These are phyloP conservation scores for Prunus armeniaca DNA, from an alignment of 306 rosid genomes.

Conservation along the genomic window DNA sequence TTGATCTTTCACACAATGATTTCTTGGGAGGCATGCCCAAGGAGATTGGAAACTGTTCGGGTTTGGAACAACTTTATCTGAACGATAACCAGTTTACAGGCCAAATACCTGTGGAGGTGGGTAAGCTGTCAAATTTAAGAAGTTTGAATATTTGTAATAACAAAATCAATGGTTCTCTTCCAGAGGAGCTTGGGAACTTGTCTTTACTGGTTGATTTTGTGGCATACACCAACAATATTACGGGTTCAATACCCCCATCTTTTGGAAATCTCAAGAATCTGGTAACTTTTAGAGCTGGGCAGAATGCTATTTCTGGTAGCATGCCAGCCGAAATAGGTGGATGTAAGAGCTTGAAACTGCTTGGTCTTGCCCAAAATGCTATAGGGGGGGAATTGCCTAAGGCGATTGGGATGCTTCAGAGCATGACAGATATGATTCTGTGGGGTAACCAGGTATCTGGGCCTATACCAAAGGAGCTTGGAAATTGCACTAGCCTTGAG, in stretches of 20 bases:
- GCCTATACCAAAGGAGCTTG: constrained; percentile 73
- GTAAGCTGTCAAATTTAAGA: constrained; percentile 53
- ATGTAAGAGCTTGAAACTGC: constrained; percentile 58
- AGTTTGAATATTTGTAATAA: constrained; percentile 78
- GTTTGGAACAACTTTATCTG: constrained; percentile 50
- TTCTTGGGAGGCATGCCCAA: constrained; percentile 60
- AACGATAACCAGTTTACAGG: constrained; percentile 72
- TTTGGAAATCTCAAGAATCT: constrained; percentile 76
- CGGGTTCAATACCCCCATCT: constrained; percentile 72
- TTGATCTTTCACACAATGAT: constrained; percentile 55
- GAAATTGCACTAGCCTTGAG: constrained; percentile 70
- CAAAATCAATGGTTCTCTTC: constrained; percentile 57
- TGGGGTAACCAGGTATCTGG: constrained; percentile 76
- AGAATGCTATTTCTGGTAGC: constrained; percentile 75
- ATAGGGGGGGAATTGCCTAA: constrained; percentile 72
- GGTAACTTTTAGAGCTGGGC: constrained; percentile 71
- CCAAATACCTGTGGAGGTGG: constrained; percentile 61
- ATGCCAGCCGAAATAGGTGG: constrained; percentile 73
- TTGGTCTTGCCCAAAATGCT: constrained; percentile 89
- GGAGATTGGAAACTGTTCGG: constrained; percentile 71
- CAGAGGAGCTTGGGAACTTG: constrained; percentile 74
- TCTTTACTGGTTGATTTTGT: constrained; percentile 66
- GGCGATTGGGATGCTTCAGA: constrained; percentile 74
- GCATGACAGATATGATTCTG: constrained; percentile 56
- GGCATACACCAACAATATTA: constrained; percentile 69